Evolutionary conservation across 257 asterid species (phyloP).

Genomic region (Solanum lycopersicoides): DNA sequence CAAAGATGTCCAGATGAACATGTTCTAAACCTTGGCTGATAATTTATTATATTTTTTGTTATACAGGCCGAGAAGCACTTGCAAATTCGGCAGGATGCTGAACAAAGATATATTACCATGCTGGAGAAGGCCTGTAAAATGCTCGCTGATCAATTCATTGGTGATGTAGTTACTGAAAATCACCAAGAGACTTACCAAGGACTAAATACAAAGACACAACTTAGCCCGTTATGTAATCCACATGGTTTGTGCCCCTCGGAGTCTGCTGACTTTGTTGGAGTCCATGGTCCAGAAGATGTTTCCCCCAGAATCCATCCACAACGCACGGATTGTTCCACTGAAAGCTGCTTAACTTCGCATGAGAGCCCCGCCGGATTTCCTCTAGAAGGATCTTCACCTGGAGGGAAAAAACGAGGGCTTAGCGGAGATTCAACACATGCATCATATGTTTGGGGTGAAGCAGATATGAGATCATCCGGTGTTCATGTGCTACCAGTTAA

Average conservation of each 20-base stretch:
- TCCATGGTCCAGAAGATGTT: conserved; percentile 20
- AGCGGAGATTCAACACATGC: conserved; percentile 35
- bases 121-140: conserved; percentile 70
- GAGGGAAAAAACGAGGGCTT: conserved; percentile 29
- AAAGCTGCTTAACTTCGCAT: conserved; percentile 76
- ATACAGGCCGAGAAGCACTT: conserved; percentile 72
- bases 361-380: conserved; percentile 52
- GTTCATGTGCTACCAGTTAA: conserved; percentile 24
- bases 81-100: conserved; percentile 77
- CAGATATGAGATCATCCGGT: conserved; percentile 30
- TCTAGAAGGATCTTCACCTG: conserved; percentile 44
- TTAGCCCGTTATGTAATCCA: conserved; percentile 10
- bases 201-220: conserved; percentile 16
- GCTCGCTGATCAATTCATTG: conserved; percentile 68
- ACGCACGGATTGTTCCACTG: conserved; percentile 48
- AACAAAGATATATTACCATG: conserved; percentile 63
- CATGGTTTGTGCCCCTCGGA: conserved; percentile 26
- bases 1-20: neutral
- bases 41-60: neutral
- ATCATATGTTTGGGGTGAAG: conserved; percentile 43
- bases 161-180: conserved; percentile 26
- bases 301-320: conserved; percentile 38
- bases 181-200: conserved; percentile 31
- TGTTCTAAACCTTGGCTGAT: neutral
- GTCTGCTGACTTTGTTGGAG: conserved; percentile 20